Evolutionary conservation across 805 yeast species (phyloP), one percentile per base, ranked within the genome.

Genomic region (Candida lessepsii): DNA sequence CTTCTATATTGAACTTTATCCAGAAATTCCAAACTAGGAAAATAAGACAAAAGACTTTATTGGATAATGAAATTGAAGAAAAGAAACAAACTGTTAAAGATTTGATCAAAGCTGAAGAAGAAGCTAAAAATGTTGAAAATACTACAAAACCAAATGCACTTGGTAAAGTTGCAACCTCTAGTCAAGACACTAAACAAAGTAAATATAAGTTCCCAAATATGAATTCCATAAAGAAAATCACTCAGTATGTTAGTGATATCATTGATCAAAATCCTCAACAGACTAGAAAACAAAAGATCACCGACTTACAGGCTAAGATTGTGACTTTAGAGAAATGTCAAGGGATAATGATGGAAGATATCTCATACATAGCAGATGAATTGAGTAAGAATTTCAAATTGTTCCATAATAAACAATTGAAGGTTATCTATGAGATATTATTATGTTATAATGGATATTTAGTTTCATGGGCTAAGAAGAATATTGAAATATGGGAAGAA

Each of bases 221-320:
- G 46, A 34, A 21, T 4, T 82, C 84, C 14, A 46, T 67, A 29
- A 67, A 65, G 45, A 67, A 66, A 35, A 57, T 82, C 13, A 75
- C 80, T 28, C 81, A 78, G 50, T 69, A 68, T 43, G 73, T 70
- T 7, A 54, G 61, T 15, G 84, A 81, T 34, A 75, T 81, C 33
- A 78, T 81, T 50, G 86, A 82, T 44, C 76, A 73, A 24, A 83
- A 82, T 48, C 86, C 87, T 0, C 84, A 80, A 41, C 65, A 75
- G n/a, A 70, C 82, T 2, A 65, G 86, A 14, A 73, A 80, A 39
- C 78, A 73, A 65, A 58, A 65, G 46, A 74, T 81, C 19, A 49
- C 61, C 10, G 71, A 68, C 37, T 61, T 77, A 38, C 73, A 72
- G 44, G 72, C 64, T 25, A 80, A 81, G 18, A 68, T 78, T n/a